Base-by-base conservation (phyloP, 2,329 filamentous ascomycete species). In the Ophiostoma sp. region DNA sequence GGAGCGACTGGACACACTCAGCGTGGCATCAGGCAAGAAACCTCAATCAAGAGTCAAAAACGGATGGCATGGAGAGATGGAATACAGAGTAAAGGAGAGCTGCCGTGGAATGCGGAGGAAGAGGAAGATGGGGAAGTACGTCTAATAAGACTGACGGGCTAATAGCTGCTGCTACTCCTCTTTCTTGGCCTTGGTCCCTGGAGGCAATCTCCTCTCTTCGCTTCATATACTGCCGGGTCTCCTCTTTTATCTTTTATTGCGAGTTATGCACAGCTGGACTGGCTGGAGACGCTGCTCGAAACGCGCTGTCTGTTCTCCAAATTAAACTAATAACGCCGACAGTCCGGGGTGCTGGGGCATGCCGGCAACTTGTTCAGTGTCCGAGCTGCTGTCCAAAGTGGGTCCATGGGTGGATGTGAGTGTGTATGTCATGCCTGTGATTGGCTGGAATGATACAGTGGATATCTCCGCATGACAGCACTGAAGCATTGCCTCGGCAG, bases 1-100 rank as follows among this genome's bases (percentile, higher is more conserved):
- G 60, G 60, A 10, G 60, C 57, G 57, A 62, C 31, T 57, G 52
- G 52, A 35, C 57, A 62, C 31, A 33, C 27, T n/a, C 60, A n/a
- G 33, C 17, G 11, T 17, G 57, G 57, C 27, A 17, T 17, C 27
- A 15, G 17, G 57, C 17, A 57, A 23, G 52, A 7, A 57, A 15
- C 2, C 27, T 10, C 8, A 13, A 27, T 57, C 8, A 23, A 23
- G 10, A 33, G 15, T n/a, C 3, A 20, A 33, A 35, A 31, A 17
- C 2, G 27, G 11, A 35, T 33, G 31, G 35, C 8, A n/a, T 20
- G 13, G 17, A 23, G 6, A 62, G 57, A 62, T 4, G n/a, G 20
- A 15, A n/a, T 11, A 54, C 11, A 54, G 20, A 54, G 17, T 7
- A n/a, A 62, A 60, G 31, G 57, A 62, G 31, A 62, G 57, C 15